Conservation (phyloP, 192 early-diverging fungal species). For the Coemansia sp. region DNA sequence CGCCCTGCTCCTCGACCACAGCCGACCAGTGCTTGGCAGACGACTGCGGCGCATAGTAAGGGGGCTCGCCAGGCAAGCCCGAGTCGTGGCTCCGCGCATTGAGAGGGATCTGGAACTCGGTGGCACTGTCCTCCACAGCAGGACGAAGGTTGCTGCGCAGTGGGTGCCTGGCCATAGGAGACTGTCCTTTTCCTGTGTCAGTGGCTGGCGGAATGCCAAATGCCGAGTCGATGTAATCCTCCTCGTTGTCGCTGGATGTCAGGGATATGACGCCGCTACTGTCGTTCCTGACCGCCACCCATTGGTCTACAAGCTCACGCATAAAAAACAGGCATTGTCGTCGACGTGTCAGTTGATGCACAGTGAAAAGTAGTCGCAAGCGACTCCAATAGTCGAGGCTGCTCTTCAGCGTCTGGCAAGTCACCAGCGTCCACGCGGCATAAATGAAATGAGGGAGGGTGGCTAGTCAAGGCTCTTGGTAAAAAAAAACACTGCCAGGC, state of each 20-base stretch:
- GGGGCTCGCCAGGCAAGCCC: background rate
- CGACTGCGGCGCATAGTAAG: background rate
- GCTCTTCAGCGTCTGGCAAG: background rate
- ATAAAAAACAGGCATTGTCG: background rate
- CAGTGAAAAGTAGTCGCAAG: background rate
- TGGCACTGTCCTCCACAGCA: background rate
- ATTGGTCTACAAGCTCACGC: conserved; percentile 39
- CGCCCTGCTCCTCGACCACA: background rate
- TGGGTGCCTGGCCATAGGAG: background rate
- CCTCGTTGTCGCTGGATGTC: conserved; percentile 47
- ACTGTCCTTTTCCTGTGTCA: background rate
- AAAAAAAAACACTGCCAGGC: too few species aligned
- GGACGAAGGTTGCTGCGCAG: background rate
- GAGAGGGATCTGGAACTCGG: conserved; percentile 13
- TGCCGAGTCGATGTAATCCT: conserved; percentile 17
- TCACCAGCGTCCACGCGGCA: background rate
- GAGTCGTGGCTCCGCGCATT: conserved; percentile 5
- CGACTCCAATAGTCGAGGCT: background rate
- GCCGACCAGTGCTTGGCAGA: conserved; percentile 2
- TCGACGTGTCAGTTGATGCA: background rate
- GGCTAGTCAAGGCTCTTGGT: background rate
- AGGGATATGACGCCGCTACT: conserved; percentile 52
- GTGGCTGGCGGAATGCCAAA: background rate
- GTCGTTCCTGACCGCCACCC: conserved; percentile 42
- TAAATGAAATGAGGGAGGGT: conserved; percentile 2